phyloP scores from a whole-genome alignment of 768 basidiomycete species.

The Russula foetens region DNA sequence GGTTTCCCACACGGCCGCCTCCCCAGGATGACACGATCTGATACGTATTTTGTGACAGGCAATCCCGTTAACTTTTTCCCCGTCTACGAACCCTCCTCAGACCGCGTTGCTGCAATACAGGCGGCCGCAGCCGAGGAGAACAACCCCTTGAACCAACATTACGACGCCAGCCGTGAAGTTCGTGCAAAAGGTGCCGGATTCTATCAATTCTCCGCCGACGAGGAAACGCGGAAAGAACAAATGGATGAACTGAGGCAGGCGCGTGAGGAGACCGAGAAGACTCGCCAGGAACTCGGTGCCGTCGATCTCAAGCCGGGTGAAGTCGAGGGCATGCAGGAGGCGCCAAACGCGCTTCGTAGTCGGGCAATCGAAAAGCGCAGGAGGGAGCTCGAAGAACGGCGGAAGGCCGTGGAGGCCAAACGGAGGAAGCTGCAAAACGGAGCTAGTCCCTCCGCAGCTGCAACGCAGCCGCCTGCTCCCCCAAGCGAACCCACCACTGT shows the following conservation, averaged over 20 bases:
- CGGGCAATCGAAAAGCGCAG: slow-evolving; percentile 67
- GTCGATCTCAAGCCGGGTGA: slow-evolving; percentile 59
- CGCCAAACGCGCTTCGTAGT: slow-evolving; percentile 31
- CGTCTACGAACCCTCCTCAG: slow-evolving; percentile 75
- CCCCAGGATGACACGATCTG: neutral
- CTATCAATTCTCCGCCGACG: slow-evolving; percentile 86
- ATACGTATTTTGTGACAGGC: slow-evolving; percentile 33
- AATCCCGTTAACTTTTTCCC: slow-evolving; percentile 85
- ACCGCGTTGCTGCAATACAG: slow-evolving; percentile 67
- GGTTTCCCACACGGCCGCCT: neutral
- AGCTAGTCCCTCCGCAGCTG: neutral
- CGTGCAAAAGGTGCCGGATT: slow-evolving; percentile 86
- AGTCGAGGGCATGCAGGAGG: slow-evolving; percentile 63
- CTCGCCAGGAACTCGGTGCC: slow-evolving; percentile 52
- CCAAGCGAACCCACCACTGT: neutral
- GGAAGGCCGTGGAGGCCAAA: slow-evolving; percentile 54
- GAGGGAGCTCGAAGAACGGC: slow-evolving; percentile 62
- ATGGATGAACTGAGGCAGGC: slow-evolving; percentile 73
- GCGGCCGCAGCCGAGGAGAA: slow-evolving; percentile 61
- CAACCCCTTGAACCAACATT: slow-evolving; percentile 69
- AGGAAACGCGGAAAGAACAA: slow-evolving; percentile 65
- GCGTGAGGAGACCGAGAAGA: slow-evolving; percentile 63
- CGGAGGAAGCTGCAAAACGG: slow-evolving; percentile 42
- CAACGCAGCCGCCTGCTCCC: slow-evolving; percentile 11
- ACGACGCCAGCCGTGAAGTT: slow-evolving; percentile 74